phyloP scores from a whole-genome alignment of 805 yeast genomes.

The Nakazawaea ishiwadae region DNA sequence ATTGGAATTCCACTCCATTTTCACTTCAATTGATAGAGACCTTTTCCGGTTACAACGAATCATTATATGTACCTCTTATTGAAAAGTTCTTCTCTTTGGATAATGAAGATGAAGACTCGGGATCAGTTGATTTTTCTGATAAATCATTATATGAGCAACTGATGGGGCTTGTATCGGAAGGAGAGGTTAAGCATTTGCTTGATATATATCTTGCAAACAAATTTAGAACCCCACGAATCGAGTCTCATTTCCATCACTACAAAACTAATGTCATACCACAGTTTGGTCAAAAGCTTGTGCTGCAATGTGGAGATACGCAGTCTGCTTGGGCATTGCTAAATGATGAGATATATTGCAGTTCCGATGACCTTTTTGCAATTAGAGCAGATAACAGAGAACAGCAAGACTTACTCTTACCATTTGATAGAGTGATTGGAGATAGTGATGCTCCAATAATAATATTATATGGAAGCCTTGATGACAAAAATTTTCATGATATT shows the following conservation, averaged over 20 bases:
- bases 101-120: constrained; percentile 21
- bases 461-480: constrained; percentile 61
- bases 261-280: constrained; percentile 26
- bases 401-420: constrained; percentile 27
- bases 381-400: constrained; percentile 41
- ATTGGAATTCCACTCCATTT: constrained; percentile 38
- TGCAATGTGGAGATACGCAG: constrained; percentile 17
- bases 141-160: constrained; percentile 21
- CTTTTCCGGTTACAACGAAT: constrained; percentile 28
- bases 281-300: constrained; percentile 25
- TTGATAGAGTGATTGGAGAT: constrained; percentile 65
- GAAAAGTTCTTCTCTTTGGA: constrained; percentile 27
- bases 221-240: constrained; percentile 54
- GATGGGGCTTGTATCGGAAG: constrained; percentile 13
- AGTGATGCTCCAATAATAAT: constrained; percentile 49
- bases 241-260: constrained; percentile 58
- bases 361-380: constrained; percentile 76
- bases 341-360: constrained; percentile 53
- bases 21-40: constrained; percentile 39
- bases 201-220: constrained; percentile 43
- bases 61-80: constrained; percentile 31
- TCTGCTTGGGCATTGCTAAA: constrained; percentile 49
- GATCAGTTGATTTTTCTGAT: constrained; percentile 18
- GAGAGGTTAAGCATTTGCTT: constrained; percentile 20
- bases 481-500: constrained; percentile 48